Evolutionary conservation across 176 grass and related monocot genomes (phyloP).

Genomic region (Urochloa ruziziensis): DNA sequence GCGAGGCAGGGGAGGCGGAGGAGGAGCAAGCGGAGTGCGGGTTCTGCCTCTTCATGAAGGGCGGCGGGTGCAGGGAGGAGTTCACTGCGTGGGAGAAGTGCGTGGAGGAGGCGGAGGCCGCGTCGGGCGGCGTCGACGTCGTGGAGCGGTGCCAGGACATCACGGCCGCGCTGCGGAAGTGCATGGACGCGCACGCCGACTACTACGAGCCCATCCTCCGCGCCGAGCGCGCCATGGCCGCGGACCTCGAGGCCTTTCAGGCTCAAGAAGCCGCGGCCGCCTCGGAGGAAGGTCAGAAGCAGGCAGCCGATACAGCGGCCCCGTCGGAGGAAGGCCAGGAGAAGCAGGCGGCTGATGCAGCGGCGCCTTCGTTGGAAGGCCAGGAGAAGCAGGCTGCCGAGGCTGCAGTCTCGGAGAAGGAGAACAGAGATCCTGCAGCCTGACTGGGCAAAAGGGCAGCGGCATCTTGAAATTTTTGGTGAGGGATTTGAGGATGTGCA

Average conservation of each 20-base stretch:
- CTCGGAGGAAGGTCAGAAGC: not conserved
- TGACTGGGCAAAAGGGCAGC: not conserved
- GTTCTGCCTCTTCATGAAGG: constrained; percentile 97
- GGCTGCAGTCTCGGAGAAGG: not conserved
- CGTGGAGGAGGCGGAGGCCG: constrained; percentile 60
- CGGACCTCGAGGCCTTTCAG: constrained; percentile 38
- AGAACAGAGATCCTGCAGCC: not conserved
- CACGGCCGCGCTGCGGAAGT: constrained; percentile 62
- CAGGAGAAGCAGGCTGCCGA: not conserved
- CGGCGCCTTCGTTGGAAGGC: not conserved
- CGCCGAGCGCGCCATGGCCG: constrained; percentile 54
- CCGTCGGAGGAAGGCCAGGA: not conserved
- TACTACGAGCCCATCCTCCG: constrained; percentile 83
- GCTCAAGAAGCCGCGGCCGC: not conserved
- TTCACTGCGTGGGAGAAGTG: constrained; percentile 95
- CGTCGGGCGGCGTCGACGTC: constrained; percentile 37
- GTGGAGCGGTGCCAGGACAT: constrained; percentile 63
- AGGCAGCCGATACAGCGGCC: not conserved
- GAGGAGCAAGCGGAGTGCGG: constrained; percentile 75
- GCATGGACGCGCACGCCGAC: constrained; percentile 74
- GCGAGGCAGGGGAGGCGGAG: constrained; percentile 12
- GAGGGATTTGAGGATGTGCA: constrained; percentile 29
- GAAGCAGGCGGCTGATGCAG: too few species aligned
- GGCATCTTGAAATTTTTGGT: constrained; percentile 27
- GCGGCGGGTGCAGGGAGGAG: constrained; percentile 83